Conservation (phyloP, 2,329 filamentous ascomycete genomes). For the Hirsutella thompsonii region DNA sequence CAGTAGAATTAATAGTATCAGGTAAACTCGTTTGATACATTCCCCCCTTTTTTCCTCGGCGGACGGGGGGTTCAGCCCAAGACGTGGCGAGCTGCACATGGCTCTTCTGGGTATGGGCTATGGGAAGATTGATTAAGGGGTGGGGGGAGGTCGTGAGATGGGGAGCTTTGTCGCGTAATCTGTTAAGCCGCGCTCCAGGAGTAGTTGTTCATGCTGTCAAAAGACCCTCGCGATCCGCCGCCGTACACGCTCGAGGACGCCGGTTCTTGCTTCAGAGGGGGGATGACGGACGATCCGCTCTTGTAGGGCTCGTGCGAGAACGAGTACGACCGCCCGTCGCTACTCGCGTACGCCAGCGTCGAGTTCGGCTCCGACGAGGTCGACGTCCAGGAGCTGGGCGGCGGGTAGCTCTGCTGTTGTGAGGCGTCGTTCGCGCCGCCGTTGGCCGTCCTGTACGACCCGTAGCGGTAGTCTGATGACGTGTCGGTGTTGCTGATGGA, state of each 20-base stretch:
- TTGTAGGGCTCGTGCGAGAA: slow-evolving; percentile 35
- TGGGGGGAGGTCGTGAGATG: no score
- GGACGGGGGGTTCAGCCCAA: no score
- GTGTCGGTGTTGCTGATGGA: slow-evolving; percentile 33
- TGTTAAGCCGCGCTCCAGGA: slow-evolving; percentile 40
- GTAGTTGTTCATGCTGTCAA: slow-evolving; percentile 40
- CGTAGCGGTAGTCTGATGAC: slow-evolving; percentile 44
- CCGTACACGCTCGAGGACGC: slow-evolving; percentile 27
- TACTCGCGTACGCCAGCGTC: slow-evolving; percentile 27
- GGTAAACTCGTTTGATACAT: no score
- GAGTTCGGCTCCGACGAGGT: slow-evolving; percentile 33
- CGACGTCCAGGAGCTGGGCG: slow-evolving; percentile 37
- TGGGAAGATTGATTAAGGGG: no score
- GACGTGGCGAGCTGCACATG: no score
- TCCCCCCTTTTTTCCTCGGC: no score
- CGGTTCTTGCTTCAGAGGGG: slow-evolving; percentile 20
- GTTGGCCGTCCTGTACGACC: slow-evolving; percentile 20
- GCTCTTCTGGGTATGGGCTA: no score
- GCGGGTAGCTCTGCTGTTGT: slow-evolving; percentile 34
- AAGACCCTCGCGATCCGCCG: slow-evolving; percentile 27
- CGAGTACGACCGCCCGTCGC: slow-evolving; percentile 35
- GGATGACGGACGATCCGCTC: slow-evolving; percentile 10
- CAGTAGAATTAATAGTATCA: no score
- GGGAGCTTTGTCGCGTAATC: neutral
- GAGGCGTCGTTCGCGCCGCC: slow-evolving; percentile 16